These are phyloP conservation scores for Raddia distichophylla DNA, from an alignment of 176 grass and related monocot species.

Conservation along the genomic window DNA sequence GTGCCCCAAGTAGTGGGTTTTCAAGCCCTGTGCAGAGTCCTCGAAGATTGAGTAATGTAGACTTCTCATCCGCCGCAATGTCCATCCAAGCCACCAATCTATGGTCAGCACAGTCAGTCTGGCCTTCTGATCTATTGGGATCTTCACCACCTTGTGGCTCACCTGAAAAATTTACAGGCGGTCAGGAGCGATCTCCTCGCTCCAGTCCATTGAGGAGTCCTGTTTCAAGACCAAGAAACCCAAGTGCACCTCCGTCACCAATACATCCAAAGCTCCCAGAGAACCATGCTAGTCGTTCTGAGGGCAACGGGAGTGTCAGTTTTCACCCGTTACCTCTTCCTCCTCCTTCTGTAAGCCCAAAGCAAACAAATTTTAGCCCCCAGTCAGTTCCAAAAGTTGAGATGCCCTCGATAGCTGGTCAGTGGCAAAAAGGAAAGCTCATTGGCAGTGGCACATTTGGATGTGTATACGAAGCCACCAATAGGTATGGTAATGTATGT, in stretches of 20 bases:
- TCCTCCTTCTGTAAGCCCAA: conserved; percentile 59
- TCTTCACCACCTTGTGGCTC: conserved; percentile 49
- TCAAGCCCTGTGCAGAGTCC: conserved; percentile 79
- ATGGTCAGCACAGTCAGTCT: conserved; percentile 55
- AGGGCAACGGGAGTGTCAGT: conserved; percentile 42
- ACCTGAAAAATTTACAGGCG: conserved; percentile 55
- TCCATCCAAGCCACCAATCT: conserved; percentile 46
- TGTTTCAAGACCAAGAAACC: conserved; percentile 56
- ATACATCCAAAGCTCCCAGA: conserved; percentile 61
- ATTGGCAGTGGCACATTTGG: conserved; percentile 96
- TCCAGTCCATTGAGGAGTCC: conserved; percentile 59
- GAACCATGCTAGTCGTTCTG: conserved; percentile 45
- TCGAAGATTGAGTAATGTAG: conserved; percentile 53
- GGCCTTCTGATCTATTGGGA: conserved; percentile 50
- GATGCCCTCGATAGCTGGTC: conserved; percentile 55
- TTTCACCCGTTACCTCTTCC: conserved; percentile 87
- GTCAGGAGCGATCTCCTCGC: conserved; percentile 59
- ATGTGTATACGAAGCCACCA: conserved; percentile 90
- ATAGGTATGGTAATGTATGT: conserved; percentile 60
- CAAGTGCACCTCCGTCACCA: conserved; percentile 70
- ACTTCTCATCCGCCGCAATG: conserved; percentile 49
- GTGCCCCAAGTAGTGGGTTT: conserved; percentile 76
- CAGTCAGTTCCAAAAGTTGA: conserved; percentile 62
- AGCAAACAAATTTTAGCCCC: conserved; percentile 44
- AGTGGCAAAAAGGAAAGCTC: conserved; percentile 92